Evolutionary conservation across 371 early-diverging fungal species (phyloP), one percentile per base, ranked within the genome.

Genomic region (Haplosporangium sp.): DNA sequence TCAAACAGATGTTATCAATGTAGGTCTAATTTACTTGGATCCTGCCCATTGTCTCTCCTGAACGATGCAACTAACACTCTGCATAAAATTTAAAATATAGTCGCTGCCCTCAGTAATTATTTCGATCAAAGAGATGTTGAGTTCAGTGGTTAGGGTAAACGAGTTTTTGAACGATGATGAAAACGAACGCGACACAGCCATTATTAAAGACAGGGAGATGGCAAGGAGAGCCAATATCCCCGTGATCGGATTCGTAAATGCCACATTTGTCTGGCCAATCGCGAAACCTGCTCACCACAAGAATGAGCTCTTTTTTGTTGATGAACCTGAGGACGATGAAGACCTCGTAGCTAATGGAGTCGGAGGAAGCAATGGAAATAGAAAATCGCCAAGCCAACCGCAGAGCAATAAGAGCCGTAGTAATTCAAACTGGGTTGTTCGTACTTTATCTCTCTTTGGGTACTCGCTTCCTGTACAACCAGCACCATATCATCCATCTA

Each of bases 201-300:
- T 81, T 5, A 75, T 81, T 52, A 72, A 72, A 6, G 82, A 81
- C 57, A 55, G 75, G 17, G 75, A 71, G 52, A 74, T 81, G 72
- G 82, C 82, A 17, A 50, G 66, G 37, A 67, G 82, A 40, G 82
- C 82, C 38, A 81, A 81, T 61, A 75, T 81, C 8, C 82, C 82
- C 9, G 61, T 81, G 17, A 81, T 81, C 20, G 82, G 82, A 2
- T 81, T 81, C 40, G 76, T 81, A 34, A 75, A 81, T 35, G 82
- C 82, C 17, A 61, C 75, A 2, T 81, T 81, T 66, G 50, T 81
- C 37, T 81, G 82, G 72, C 82, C 75, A 13, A 71, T 60, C 15
- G 72, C 76, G 0, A 74, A 75, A 11, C 66, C 75, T 9, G 15
- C 44, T 3, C 47, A 38, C 6, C 67, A 61, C 44, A 20, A 37